Conservation (phyloP, 2,329 filamentous ascomycete species). For the Zelopaecilomyces penicillatus region DNA sequence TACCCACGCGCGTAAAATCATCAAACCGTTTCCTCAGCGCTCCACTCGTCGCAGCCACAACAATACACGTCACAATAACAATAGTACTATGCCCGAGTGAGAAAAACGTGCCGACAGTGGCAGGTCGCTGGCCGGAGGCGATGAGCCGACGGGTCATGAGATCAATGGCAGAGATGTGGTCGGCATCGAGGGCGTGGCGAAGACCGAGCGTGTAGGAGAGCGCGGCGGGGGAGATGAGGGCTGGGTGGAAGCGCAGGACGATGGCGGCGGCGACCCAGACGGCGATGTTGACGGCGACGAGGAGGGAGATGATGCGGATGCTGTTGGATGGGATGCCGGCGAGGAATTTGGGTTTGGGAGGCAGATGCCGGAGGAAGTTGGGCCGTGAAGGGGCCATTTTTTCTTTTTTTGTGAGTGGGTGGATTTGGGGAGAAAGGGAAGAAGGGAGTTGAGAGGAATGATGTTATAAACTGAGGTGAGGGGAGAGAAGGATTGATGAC, state of each 20-base stretch:
- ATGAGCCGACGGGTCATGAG: conserved; percentile 87
- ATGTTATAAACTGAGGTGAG: no score
- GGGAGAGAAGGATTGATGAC: no score
- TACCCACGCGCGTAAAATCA: conserved; percentile 69
- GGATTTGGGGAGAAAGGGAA: no score
- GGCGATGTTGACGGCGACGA: conserved; percentile 43
- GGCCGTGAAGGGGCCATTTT: no score
- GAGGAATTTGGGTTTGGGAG: conserved; percentile 23
- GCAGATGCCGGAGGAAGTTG: not conserved
- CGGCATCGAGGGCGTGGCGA: conserved; percentile 93
- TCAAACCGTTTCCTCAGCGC: conserved; percentile 76
- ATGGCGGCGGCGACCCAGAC: conserved; percentile 48
- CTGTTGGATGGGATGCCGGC: conserved; percentile 23
- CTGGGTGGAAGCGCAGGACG: conserved; percentile 44
- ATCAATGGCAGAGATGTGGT: conserved; percentile 82
- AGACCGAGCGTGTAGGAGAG: conserved; percentile 84
- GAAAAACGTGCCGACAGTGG: conserved; percentile 92
- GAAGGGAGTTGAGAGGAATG: no score
- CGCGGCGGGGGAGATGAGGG: conserved; percentile 69
- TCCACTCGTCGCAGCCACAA: conserved; percentile 83
- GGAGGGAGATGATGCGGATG: conserved; percentile 41
- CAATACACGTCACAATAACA: conserved; percentile 80
- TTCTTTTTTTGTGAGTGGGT: no score
- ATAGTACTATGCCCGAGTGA: conserved; percentile 90
- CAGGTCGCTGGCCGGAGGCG: conserved; percentile 74